Evolutionary conservation across 179 eudicot genomes (phyloP).

Genomic region (Corrigiola litoralis): DNA sequence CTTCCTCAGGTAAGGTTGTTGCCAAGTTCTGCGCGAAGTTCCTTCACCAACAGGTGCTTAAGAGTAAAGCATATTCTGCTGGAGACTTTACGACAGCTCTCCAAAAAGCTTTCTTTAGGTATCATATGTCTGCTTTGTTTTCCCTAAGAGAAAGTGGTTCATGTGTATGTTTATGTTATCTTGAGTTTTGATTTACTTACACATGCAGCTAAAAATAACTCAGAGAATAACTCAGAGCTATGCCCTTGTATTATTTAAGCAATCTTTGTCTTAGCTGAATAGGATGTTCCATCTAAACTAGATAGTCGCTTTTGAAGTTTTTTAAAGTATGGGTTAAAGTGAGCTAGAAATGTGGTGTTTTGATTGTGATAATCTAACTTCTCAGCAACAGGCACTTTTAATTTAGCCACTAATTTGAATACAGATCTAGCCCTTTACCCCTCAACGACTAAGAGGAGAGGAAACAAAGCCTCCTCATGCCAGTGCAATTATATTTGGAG

Average conservation of each 20-base stretch:
- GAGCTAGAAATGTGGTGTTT: neutral
- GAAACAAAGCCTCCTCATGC: too few species aligned
- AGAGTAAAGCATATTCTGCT: slow-evolving; percentile 73
- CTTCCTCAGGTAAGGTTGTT: slow-evolving; percentile 81
- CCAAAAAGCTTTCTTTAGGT: slow-evolving; percentile 92
- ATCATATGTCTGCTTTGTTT: slow-evolving; percentile 5
- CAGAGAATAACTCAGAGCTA: neutral
- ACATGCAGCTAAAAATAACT: neutral
- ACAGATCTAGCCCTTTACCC: neutral
- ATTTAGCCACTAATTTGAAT: neutral
- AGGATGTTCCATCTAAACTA: neutral
- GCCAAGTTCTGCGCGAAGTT: slow-evolving; percentile 97
- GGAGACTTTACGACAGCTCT: slow-evolving; percentile 86
- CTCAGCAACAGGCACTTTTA: neutral
- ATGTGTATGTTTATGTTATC: neutral
- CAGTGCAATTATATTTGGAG: too few species aligned
- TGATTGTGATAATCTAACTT: neutral
- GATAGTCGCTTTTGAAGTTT: neutral
- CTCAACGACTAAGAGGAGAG: too few species aligned
- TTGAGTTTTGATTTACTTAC: neutral
- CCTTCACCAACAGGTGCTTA: slow-evolving; percentile 93
- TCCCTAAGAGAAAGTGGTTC: too few species aligned
- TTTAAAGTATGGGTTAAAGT: neutral
- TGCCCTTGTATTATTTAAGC: neutral
- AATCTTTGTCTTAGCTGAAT: neutral